These are phyloP conservation scores for Zygosaccharomyces bisporus DNA, from an alignment of 805 yeast genomes.

Conservation along the genomic window DNA sequence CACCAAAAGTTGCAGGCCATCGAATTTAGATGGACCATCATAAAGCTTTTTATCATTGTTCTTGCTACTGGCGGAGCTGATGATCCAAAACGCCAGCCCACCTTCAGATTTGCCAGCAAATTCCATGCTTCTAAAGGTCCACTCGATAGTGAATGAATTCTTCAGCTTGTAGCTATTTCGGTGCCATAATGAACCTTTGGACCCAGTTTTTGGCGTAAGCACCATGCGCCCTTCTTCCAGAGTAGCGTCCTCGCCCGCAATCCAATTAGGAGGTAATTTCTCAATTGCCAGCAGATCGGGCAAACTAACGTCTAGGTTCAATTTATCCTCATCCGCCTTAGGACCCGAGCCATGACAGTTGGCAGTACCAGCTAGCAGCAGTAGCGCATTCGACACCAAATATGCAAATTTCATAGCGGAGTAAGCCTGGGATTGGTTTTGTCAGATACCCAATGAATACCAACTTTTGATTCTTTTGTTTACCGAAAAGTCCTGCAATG, in stretches of 20 bases:
- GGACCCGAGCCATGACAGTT: constrained; percentile 9
- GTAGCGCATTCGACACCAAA: constrained; percentile 1
- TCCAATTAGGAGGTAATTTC: constrained; percentile 38
- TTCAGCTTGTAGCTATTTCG: constrained; percentile 31
- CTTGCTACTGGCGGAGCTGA: constrained; percentile 28
- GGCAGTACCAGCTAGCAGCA: constrained; percentile 3
- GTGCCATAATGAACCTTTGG: constrained; percentile 48
- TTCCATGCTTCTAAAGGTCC: constrained; percentile 61
- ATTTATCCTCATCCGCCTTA: constrained; percentile 21
- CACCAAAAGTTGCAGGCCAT: constrained; percentile 60
- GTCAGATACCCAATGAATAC: too few species aligned
- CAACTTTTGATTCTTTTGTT: too few species aligned
- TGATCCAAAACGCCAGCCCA: constrained; percentile 57
- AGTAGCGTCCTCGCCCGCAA: constrained; percentile 36
- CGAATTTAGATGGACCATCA: constrained; percentile 56
- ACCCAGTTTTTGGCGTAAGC: constrained; percentile 42
- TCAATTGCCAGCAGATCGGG: constrained; percentile 39
- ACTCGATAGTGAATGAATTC: constrained; percentile 54
- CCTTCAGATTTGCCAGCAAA: constrained; percentile 46
- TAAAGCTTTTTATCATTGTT: constrained; percentile 38
- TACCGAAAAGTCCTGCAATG: too few species aligned
- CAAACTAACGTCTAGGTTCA: constrained; percentile 35
- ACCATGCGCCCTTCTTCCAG: constrained; percentile 53
- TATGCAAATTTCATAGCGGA: constrained; percentile 1
- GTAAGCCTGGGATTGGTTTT: too few species aligned